phyloP scores from a whole-genome alignment of 805 yeast species.

The Zygoascus tannicola region DNA sequence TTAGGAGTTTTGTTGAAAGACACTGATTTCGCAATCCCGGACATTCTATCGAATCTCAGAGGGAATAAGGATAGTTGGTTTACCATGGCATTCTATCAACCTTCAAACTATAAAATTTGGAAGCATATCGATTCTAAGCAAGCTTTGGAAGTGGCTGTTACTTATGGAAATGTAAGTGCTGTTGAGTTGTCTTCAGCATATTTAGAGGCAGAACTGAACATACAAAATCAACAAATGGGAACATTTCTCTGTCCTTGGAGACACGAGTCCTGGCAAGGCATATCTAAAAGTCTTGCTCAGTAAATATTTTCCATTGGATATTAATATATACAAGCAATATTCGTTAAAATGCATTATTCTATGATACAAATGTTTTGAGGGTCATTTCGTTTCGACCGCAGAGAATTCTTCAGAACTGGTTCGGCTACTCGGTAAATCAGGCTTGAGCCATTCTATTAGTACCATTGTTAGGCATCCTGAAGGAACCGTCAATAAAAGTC shows the following conservation, averaged over 20 bases:
- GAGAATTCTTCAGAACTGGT: too few species aligned
- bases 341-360: too few species aligned
- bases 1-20: slow-evolving; percentile 43
- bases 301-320: too few species aligned
- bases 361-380: too few species aligned
- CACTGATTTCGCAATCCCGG: slow-evolving; percentile 46
- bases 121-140: slow-evolving; percentile 44
- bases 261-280: slow-evolving; percentile 25
- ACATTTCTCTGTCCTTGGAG: slow-evolving; percentile 53
- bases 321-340: too few species aligned
- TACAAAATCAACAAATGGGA: slow-evolving; percentile 58
- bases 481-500: slow-evolving; percentile 32
- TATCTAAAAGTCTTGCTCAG: slow-evolving; percentile 1
- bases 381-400: too few species aligned
- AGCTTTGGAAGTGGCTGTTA: slow-evolving; percentile 50
- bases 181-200: slow-evolving; percentile 44
- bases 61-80: slow-evolving; percentile 48
- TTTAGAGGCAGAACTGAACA: slow-evolving; percentile 34
- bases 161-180: slow-evolving; percentile 39
- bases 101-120: slow-evolving; percentile 66
- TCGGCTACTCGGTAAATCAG: slow-evolving; percentile 19
- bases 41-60: slow-evolving; percentile 44
- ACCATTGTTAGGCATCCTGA: slow-evolving; percentile 34
- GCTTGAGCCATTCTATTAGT: slow-evolving; percentile 32
- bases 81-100: slow-evolving; percentile 64